Conservation (phyloP, 169 alveolate species). For the Perkinsus chesapeaki region DNA sequence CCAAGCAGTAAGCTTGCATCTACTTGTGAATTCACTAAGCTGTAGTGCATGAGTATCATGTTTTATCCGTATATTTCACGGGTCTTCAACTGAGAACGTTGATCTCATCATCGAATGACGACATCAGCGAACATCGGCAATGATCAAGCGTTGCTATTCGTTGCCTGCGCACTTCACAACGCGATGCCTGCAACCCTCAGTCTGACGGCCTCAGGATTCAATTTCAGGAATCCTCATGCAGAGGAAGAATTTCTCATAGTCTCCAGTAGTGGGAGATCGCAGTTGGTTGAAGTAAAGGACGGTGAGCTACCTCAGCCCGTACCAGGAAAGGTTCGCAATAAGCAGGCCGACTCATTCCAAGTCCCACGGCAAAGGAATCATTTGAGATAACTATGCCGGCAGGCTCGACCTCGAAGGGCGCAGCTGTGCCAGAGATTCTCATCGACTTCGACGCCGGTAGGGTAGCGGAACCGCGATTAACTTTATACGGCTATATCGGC, state of each 20-base stretch:
- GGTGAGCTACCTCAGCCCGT: not conserved
- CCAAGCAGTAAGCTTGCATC: no score
- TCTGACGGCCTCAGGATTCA: slow-evolving; percentile 24
- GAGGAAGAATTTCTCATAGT: not conserved
- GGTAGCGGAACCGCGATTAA: not conserved
- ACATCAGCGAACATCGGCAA: no score
- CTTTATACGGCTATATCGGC: no score
- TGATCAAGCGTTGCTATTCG: no score
- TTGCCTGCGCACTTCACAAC: no score
- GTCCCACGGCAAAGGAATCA: not conserved
- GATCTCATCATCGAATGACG: no score
- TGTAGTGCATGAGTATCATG: no score
- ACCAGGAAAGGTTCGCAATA: not conserved
- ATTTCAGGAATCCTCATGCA: slow-evolving; percentile 15
- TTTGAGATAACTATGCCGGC: not conserved
- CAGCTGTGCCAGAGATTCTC: not conserved
- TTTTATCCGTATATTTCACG: no score
- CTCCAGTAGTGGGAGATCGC: not conserved
- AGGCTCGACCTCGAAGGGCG: not conserved
- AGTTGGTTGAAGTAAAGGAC: not conserved
- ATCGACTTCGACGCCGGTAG: not conserved
- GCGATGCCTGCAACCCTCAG: slow-evolving; percentile 8
- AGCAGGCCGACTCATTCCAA: not conserved
- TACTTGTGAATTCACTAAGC: no score
- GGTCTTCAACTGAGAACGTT: no score